Percentiles rank a stretch among this genome's conserved stretches.
Conservation (phyloP, 306 rosid species). For the Vachellia pachyceras region DNA sequence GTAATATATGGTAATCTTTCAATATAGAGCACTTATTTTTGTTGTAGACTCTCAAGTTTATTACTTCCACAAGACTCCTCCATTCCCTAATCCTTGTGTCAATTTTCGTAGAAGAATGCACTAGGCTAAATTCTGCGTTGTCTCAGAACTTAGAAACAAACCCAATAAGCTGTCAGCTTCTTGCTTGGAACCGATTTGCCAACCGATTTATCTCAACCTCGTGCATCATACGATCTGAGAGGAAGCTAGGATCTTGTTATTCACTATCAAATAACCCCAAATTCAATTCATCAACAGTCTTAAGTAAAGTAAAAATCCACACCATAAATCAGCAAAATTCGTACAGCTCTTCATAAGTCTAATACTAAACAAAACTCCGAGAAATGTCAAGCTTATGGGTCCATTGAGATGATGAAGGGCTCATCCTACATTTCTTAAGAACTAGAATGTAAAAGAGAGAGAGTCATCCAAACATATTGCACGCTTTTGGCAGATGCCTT, state of each 20-base stretch:
- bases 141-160: not conserved
- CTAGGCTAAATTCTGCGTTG: not conserved
- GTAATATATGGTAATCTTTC: not conserved
- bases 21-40: not conserved
- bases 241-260: not conserved
- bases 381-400: not conserved
- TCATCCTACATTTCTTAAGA: conserved; percentile 3
- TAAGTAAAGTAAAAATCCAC: not conserved
- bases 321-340: not conserved
- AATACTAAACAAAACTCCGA: not conserved
- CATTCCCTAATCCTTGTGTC: not conserved
- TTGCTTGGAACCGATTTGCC: not conserved
- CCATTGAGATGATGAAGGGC: not conserved
- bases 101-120: not conserved
- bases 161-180: not conserved
- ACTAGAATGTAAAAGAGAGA: not conserved
- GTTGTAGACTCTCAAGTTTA: not conserved
- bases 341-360: conserved; percentile 6
- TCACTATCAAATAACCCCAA: not conserved
- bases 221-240: not conserved
- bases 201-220: not conserved
- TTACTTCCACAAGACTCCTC: not conserved
- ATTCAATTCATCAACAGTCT: not conserved
- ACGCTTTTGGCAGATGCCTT: conserved; percentile 1
- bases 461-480: conserved; percentile 1